Evolutionary conservation across 805 yeast genomes (phyloP).

Genomic region (Kazachstania viticola): DNA sequence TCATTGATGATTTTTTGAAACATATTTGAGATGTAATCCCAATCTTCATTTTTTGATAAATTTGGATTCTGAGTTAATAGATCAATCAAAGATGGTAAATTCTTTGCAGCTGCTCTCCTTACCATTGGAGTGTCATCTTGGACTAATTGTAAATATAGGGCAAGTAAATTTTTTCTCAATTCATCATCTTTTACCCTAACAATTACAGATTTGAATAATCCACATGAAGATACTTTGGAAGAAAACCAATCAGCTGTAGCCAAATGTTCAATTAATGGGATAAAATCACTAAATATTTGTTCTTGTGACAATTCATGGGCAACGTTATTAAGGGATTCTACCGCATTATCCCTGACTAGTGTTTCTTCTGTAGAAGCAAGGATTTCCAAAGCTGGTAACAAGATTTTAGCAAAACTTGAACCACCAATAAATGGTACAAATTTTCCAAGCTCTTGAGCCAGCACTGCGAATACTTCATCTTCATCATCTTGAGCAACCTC

Average conservation of each 20-base stretch:
- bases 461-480: conserved; percentile 90
- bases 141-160: conserved; percentile 56
- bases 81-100: conserved; percentile 65
- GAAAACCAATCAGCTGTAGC: conserved; percentile 93
- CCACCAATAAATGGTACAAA: conserved; percentile 92
- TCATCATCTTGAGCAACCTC: conserved; percentile 90
- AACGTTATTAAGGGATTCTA: conserved; percentile 66
- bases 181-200: conserved; percentile 41
- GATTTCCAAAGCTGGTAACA: conserved; percentile 62
- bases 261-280: conserved; percentile 67
- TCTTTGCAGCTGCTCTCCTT: conserved; percentile 82
- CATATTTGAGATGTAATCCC: conserved; percentile 74
- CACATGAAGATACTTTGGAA: conserved; percentile 82
- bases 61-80: conserved; percentile 39
- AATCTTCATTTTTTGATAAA: conserved; percentile 43
- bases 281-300: conserved; percentile 54
- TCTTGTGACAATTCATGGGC: conserved; percentile 49
- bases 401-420: conserved; percentile 41
- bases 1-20: conserved; percentile 68
- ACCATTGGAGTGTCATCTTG: conserved; percentile 97
- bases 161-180: conserved; percentile 50
- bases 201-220: conserved; percentile 64
- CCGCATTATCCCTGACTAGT: conserved; percentile 88
- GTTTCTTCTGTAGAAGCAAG: conserved; percentile 94
- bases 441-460: conserved; percentile 81